Conservation (phyloP, 805 yeast genomes). For the Debaryomyces castellii region DNA sequence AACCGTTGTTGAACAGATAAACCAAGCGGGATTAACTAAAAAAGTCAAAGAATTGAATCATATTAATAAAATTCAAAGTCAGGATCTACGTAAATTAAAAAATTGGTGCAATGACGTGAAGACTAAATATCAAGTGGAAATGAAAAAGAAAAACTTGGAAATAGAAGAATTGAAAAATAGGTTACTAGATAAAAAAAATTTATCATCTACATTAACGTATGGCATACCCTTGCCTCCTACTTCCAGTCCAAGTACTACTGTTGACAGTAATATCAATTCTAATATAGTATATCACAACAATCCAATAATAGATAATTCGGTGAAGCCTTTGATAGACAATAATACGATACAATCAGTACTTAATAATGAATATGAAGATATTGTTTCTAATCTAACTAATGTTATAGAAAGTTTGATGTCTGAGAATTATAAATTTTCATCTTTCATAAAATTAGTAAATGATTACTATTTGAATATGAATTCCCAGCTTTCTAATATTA, state of each 20-base stretch:
- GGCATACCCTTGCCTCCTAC: constrained; percentile 20
- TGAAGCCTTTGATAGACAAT: not conserved
- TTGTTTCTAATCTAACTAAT: constrained; percentile 32
- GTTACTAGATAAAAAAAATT: constrained; percentile 31
- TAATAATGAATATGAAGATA: constrained; percentile 28
- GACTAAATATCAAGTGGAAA: constrained; percentile 34
- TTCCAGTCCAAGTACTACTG: constrained; percentile 2
- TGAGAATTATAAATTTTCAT: constrained; percentile 37
- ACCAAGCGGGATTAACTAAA: constrained; percentile 14
- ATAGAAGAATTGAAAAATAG: constrained; percentile 33
- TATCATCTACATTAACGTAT: constrained; percentile 26
- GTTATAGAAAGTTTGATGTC: constrained; percentile 34
- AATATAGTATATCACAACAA: constrained; percentile 29
- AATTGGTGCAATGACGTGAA: constrained; percentile 28
- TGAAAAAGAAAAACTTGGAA: constrained; percentile 31
- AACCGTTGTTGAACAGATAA: constrained; percentile 15
- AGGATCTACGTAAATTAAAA: constrained; percentile 28
- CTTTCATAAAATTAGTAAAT: constrained; percentile 27
- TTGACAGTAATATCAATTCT: constrained; percentile 14
- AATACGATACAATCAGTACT: constrained; percentile 12
- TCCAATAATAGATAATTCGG: constrained; percentile 27
- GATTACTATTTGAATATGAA: constrained; percentile 28
- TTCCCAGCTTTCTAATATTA: constrained; percentile 20
- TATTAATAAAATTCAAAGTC: constrained; percentile 24
- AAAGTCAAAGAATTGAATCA: constrained; percentile 16